phyloP scores from a whole-genome alignment of 75 land plant genomes.

The Cunninghamia lanceolata region DNA sequence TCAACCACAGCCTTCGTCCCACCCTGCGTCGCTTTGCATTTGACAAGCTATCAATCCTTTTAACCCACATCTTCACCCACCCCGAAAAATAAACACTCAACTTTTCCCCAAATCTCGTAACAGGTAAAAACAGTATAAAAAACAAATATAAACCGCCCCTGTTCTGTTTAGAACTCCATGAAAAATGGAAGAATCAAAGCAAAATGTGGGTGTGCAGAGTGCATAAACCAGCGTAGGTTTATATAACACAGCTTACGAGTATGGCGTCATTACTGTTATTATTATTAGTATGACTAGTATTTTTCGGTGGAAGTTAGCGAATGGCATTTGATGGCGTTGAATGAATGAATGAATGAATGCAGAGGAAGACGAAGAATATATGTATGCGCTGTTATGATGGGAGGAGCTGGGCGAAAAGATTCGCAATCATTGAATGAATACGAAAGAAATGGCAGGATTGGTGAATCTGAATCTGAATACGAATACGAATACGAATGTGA shows the following conservation, averaged over 20 bases:
- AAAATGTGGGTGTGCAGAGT: not conserved
- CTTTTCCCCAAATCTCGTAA: not conserved
- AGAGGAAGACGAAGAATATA: not conserved
- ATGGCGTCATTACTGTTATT: not conserved
- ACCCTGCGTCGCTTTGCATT: not conserved
- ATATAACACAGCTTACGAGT: not conserved
- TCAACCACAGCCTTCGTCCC: not conserved
- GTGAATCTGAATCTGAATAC: not conserved
- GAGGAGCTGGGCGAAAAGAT: not conserved
- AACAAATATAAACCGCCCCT: not conserved
- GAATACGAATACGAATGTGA: not conserved
- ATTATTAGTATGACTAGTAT: not conserved
- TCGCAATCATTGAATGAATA: conserved; percentile 2
- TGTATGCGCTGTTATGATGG: not conserved
- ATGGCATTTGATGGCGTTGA: not conserved
- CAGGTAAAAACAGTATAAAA: not conserved
- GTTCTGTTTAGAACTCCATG: not conserved
- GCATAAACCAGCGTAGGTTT: not conserved
- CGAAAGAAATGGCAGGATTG: not conserved
- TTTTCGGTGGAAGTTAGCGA: not conserved
- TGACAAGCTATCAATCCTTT: not conserved
- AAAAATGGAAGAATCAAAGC: not conserved
- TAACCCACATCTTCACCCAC: not conserved
- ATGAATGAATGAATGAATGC: conserved; percentile 1
- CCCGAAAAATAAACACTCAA: not conserved